Evolutionary conservation across 108 stramenopile genomes (phyloP), one percentile per base, ranked within the genome.

Genomic region (Pseudonitzschia multiseries): DNA sequence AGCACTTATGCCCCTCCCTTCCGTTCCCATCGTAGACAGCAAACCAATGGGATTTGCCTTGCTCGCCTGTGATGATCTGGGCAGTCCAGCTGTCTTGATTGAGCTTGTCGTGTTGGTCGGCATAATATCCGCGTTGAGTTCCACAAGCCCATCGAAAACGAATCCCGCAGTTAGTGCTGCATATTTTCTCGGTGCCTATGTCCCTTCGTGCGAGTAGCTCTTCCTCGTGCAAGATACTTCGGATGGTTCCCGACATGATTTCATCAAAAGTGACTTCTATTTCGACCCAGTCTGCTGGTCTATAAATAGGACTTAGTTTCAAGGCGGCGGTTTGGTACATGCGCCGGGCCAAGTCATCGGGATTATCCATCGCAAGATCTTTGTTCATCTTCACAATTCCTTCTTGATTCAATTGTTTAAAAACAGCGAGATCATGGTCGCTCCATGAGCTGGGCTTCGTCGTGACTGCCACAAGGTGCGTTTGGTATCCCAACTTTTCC

Each of bases 51-150:
- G 18, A 26, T 13, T 18, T 9, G 6, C 44, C 73, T 27, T 62
- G 57, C 56, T 17, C 52, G 48, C 67, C 68, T 28, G 67, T 43
- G 28, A 18, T 51, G 17, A 5, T 21, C 31, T 27, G 59, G 56
- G 54, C 32, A 21, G 24, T 51, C 33, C 59, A 86, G 14, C 80
- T 53, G 53, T 93, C 92, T 60, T 93, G 92, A 72, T 93, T 93
- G 1, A 83, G 86, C 76, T 93, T 92, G 72, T 77, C 63, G 43
- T 68, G 79, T 9, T 73, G 57, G 40, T 50, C 31, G 32, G 70
- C 57, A 77, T 83, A 79, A 68, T 79, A 79, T 20, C 82, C 82
- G 22, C 70, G 36, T 20, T 56, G 54, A 20, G 68, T 81, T 77
- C 46, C 51, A 54, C 22, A 61, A 33, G 26, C 40, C 74, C 26